A percentile compares a stretch with the other conserved stretches of the same genome.
Conservation (phyloP, 345 rosid species). For the Eucalyptus decipiens region DNA sequence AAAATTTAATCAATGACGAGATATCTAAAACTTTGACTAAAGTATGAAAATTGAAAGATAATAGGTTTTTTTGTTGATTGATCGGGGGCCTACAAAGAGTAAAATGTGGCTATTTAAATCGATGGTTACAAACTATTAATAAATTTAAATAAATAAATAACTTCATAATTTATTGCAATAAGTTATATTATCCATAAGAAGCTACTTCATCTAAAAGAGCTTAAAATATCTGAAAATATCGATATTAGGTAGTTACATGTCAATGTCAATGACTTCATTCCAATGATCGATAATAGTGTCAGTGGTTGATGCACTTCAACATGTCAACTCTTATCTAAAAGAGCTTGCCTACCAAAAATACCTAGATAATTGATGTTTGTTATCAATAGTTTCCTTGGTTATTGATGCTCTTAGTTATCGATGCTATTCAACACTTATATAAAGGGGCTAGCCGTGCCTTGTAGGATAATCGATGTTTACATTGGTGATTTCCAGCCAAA, state of each 20-base stretch:
- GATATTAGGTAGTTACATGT: not conserved
- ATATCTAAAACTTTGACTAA: no score
- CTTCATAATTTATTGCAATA: not conserved
- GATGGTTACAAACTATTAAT: not conserved
- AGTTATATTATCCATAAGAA: not conserved
- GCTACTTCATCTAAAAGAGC: not conserved
- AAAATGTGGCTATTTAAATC: not conserved
- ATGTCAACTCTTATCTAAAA: not conserved
- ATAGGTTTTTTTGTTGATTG: no score
- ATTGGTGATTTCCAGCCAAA: accelerated
- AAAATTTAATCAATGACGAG: no score
- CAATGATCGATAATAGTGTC: accelerated
- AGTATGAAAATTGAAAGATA: no score
- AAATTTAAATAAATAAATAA: no score
- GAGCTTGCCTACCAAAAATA: not conserved
- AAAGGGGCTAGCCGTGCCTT: no score
- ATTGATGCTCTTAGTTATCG: not conserved
- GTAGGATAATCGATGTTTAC: accelerated
- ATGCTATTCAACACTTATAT: not conserved
- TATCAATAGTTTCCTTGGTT: not conserved
- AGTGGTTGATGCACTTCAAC: not conserved
- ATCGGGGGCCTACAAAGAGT: no score
- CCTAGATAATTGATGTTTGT: no score
- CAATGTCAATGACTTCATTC: not conserved
- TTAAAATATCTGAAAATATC: no score